Conservation (phyloP, 2,329 filamentous ascomycete genomes). For the Xylaria sp. region DNA sequence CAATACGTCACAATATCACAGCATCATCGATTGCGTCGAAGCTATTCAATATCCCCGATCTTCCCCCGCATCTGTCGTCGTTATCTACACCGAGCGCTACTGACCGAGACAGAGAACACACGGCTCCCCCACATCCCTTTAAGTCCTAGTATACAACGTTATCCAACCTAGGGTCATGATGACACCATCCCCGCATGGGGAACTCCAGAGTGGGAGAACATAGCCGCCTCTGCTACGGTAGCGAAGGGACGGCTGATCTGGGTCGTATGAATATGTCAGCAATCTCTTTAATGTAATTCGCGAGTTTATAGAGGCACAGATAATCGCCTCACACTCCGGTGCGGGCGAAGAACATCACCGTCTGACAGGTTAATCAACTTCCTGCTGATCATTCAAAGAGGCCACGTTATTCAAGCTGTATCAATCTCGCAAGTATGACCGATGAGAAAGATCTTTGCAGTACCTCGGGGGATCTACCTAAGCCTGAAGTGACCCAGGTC, state of each 20-base stretch:
- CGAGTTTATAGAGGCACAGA: not conserved
- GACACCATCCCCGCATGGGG: conserved; percentile 1
- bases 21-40: not conserved
- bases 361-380: not conserved
- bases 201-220: conserved; percentile 8
- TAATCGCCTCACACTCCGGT: not conserved
- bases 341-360: not conserved
- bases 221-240: not conserved
- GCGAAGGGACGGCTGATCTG: no score
- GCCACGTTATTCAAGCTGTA: not conserved
- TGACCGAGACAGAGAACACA: not conserved
- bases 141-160: not conserved
- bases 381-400: not conserved
- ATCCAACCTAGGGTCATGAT: not conserved
- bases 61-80: conserved; percentile 16
- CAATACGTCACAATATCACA: not conserved
- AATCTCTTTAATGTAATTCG: no score
- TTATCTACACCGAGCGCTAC: not conserved
- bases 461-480: conserved; percentile 25
- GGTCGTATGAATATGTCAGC: no score
- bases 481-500: conserved; percentile 29
- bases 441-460: conserved; percentile 9
- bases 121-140: not conserved
- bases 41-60: not conserved
- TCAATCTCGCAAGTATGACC: conserved; percentile 17